phyloP scores from a whole-genome alignment of 345 rosid species.

The Draba incana region DNA sequence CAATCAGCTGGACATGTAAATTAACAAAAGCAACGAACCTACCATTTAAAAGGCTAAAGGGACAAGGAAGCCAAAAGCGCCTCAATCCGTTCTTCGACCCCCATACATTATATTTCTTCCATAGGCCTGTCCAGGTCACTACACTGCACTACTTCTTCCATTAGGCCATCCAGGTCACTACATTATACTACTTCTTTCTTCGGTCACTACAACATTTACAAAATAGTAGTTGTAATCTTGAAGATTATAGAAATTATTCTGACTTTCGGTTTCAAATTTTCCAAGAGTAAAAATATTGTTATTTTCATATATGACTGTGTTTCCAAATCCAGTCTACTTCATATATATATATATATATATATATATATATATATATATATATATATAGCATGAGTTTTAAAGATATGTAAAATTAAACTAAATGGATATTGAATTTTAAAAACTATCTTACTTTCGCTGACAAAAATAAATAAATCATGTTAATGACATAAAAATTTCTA shows the following conservation, averaged over 20 bases:
- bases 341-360: neutral
- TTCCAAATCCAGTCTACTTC: neutral
- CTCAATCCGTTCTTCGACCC: too few species aligned
- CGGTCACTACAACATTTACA: neutral
- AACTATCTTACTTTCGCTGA: neutral
- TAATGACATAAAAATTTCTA: neutral
- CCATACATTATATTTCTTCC: too few species aligned
- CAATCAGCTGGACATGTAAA: too few species aligned
- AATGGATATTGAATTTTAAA: neutral
- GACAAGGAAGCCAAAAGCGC: too few species aligned
- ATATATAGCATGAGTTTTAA: neutral
- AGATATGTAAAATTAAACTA: neutral
- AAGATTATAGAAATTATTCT: neutral
- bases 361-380: neutral
- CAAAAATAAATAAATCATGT: neutral
- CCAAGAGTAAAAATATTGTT: too few species aligned
- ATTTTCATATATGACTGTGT: neutral
- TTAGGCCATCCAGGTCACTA: too few species aligned
- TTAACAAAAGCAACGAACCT: too few species aligned
- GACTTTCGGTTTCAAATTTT: slow-evolving; percentile 8
- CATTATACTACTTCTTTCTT: neutral
- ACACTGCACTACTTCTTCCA: too few species aligned
- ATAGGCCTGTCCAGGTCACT: too few species aligned
- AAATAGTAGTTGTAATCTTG: neutral
- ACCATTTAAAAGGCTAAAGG: too few species aligned